Percentiles rank a stretch among this genome's conserved stretches.
Conservation (phyloP, 768 basidiomycete genomes). For the Postia placenta region DNA sequence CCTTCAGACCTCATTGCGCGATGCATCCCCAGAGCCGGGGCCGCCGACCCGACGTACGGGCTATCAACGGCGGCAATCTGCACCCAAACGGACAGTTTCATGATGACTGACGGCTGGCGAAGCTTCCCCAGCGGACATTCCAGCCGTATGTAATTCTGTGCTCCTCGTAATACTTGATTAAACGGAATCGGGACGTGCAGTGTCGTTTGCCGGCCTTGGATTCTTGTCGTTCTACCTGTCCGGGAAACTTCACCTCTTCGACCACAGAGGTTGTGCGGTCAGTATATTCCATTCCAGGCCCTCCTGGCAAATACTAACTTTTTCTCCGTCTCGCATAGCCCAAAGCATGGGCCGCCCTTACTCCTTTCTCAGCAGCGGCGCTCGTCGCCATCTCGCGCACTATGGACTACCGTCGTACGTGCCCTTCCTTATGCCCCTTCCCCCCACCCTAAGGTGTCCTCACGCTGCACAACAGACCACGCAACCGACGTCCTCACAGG, state of each 20-base stretch:
- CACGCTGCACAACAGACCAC: conserved; percentile 50
- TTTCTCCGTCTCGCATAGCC: conserved; percentile 12
- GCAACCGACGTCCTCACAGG: conserved; percentile 90
- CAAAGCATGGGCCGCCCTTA: conserved; percentile 80
- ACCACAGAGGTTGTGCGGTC: conserved; percentile 68
- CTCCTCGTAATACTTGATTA: conserved; percentile 3
- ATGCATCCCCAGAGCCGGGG: conserved; percentile 63
- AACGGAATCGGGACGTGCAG: no score
- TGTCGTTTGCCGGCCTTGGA: conserved; percentile 90
- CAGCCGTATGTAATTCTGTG: conserved; percentile 53
- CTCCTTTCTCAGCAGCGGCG: conserved; percentile 72
- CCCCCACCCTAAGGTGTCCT: conserved; percentile 12
- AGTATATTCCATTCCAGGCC: conserved; percentile 14
- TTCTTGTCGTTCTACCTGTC: conserved; percentile 86
- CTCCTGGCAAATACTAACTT: neutral
- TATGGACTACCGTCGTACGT: conserved; percentile 86
- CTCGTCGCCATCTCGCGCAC: conserved; percentile 81
- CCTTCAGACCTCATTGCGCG: conserved; percentile 54
- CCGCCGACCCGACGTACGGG: conserved; percentile 64
- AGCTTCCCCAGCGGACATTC: conserved; percentile 93
- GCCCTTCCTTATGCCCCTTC: neutral
- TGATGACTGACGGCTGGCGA: conserved; percentile 79
- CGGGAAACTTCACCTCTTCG: conserved; percentile 90
- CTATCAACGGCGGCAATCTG: conserved; percentile 76
- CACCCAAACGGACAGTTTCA: conserved; percentile 52